Percentiles rank a stretch among this genome's conserved stretches.
phyloP scores from a whole-genome alignment of 2,329 filamentous ascomycete genomes.

The Colletotrichum ledebouriae region DNA sequence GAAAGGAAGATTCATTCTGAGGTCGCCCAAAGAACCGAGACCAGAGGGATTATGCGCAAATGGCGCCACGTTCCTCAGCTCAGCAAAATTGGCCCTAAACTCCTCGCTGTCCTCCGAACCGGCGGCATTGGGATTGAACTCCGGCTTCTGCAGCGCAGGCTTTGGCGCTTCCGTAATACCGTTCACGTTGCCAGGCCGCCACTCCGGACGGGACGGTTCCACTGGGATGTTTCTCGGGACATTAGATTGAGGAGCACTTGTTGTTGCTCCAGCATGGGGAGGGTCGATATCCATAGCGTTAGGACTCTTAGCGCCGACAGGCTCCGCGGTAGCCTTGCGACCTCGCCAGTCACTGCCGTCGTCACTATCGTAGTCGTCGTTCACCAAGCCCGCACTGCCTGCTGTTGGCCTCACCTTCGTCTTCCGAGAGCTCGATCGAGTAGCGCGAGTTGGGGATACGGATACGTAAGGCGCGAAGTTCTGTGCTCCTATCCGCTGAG shows the following conservation, averaged over 20 bases:
- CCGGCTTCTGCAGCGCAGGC: conserved; percentile 43
- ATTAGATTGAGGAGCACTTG: conserved; percentile 45
- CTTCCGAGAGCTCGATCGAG: conserved; percentile 67
- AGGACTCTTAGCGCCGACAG: conserved; percentile 58
- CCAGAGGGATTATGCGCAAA: conserved; percentile 63
- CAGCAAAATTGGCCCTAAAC: conserved; percentile 66
- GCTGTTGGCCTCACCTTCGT: conserved; percentile 67
- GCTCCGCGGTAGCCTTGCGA: conserved; percentile 50
- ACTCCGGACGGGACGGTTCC: conserved; percentile 71
- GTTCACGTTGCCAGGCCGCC: conserved; percentile 64
- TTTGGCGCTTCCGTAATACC: conserved; percentile 41
- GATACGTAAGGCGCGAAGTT: conserved; percentile 65
- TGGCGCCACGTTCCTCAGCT: conserved; percentile 69
- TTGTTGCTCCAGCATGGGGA: conserved; percentile 51
- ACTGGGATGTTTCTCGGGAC: conserved; percentile 67
- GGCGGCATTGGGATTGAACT: conserved; percentile 52
- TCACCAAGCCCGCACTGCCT: conserved; percentile 60
- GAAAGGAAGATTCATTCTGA: conserved; percentile 70
- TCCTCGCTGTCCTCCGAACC: conserved; percentile 70
- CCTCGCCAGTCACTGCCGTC: conserved; percentile 55
- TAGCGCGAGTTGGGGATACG: conserved; percentile 59
- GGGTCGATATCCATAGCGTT: conserved; percentile 77
- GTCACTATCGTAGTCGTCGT: conserved; percentile 61
- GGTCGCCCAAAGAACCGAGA: conserved; percentile 66
- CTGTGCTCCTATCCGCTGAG: conserved; percentile 65